These are phyloP conservation scores for Aspergillus nidulans DNA, from an alignment of 495 filamentous ascomycete genomes.

Conservation along the genomic window DNA sequence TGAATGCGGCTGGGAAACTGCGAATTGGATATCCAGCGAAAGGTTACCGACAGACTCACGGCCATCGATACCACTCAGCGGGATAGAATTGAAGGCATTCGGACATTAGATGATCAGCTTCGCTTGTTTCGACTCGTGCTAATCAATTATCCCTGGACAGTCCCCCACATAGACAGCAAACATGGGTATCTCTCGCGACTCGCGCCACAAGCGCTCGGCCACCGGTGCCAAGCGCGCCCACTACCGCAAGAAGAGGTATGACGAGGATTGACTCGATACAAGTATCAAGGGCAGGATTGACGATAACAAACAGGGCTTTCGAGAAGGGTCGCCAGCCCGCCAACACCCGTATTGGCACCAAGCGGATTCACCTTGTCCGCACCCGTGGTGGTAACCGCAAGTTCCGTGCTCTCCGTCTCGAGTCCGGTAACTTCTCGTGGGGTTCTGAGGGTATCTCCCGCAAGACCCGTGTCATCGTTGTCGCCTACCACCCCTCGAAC, in stretches of 20 bases:
- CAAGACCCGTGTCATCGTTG: slow-evolving; percentile 97
- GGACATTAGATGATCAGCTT: slow-evolving; percentile 1
- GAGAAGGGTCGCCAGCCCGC: slow-evolving; percentile 98
- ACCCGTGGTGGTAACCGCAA: slow-evolving; percentile 99
- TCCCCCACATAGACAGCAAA: slow-evolving; percentile 59
- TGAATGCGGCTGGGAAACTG: not conserved
- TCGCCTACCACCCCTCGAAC: slow-evolving; percentile 99
- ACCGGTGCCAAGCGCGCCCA: slow-evolving; percentile 93
- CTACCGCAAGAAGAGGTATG: slow-evolving; percentile 85
- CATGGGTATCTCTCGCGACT: slow-evolving; percentile 99
- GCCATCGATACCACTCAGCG: not conserved
- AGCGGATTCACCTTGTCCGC: slow-evolving; percentile 98
- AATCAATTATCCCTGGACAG: slow-evolving; percentile 31
- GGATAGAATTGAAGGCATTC: not conserved
- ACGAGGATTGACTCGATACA: slow-evolving; percentile 8
- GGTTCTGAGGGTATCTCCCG: slow-evolving; percentile 93
- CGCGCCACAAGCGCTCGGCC: slow-evolving; percentile 97
- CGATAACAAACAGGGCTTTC: slow-evolving; percentile 71
- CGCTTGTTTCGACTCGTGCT: slow-evolving; percentile 11
- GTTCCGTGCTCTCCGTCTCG: slow-evolving; percentile 98
- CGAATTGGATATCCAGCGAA: not conserved
- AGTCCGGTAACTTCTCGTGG: slow-evolving; percentile 99
- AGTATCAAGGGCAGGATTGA: slow-evolving; percentile 7
- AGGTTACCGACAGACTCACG: not conserved
- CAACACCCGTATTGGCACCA: slow-evolving; percentile 97